Evolutionary conservation across 2,329 filamentous ascomycete species (phyloP), one percentile per base, ranked within the genome.

Genomic region (Metarhizium album): DNA sequence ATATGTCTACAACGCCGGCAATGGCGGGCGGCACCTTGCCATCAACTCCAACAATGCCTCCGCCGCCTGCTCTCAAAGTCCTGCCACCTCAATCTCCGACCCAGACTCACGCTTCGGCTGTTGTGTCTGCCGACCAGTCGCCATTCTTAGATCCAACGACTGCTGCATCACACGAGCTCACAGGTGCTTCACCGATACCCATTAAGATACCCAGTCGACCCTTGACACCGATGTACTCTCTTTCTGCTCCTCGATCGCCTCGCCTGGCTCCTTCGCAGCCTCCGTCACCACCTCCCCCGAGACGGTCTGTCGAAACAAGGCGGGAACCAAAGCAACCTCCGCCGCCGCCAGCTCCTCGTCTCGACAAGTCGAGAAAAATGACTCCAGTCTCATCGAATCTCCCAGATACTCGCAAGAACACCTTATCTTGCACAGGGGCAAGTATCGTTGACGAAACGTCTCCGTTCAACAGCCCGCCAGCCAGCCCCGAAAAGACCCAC

Each of bases 401-500:
- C n/a, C 48, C 59, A 11, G 53, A 59, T 14, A 11, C 52, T 2
- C 53, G 45, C 20, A 54, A 47, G 24, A 56, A 35, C 29, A 53
- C 48, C 27, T 38, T 53, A n/a, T 31, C 37, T 6, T 54, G 48
- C 2, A 62, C 52, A 47, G 46, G 54, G 5, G n/a, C n/a, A n/a
- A 55, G 54, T 9, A 55, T 65, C 4, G 56, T 59, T 1, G 65
- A 72, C 54, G 69, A 72, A 60, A 62, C 82, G 0, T 95, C 91
- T 1, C 90, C 91, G 0, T 95, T 96, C 62, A 90, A 76, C 60
- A 95, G 89, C 35, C 90, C 90, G 18, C 89, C 90, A 0, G 83
- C 82, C 58, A 91, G 85, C 62, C 78, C 80, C 4, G 82, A 76
- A 49, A 64, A 52, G 23, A 52, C 35, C 0, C 72, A 76, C n/a